Evolutionary conservation across 352 stramenopile genomes (phyloP), one percentile per base, ranked within the genome.

Genomic region (Globisporangium abappressorium): DNA sequence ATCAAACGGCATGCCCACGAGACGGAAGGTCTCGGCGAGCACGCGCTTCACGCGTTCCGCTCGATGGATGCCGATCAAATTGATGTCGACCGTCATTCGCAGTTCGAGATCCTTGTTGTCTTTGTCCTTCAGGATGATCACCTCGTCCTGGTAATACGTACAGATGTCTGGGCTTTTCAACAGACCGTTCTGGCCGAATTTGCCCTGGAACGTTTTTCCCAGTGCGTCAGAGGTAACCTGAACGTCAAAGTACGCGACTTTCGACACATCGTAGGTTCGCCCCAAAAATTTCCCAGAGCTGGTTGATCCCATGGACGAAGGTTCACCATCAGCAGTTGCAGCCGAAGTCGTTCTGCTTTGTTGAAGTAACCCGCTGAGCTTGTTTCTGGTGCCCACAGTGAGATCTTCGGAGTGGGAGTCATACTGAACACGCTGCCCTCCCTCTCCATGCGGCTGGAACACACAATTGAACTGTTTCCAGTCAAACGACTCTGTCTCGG

Each of bases 1-100:
- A n/a, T 92, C 80, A 36, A 91, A 92, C 24, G 81, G 64, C 6
- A 92, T 70, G 0, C 81, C 81, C 14, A 89, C 82, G n/a, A 89
- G 65, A 2, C 78, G 79, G 53, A 91, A 91, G 0, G 81, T 89
- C 53, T 92, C 84, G 0, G 76, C 71, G 4, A 92, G 74, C 20
- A 89, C 70, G 9, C 76, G 76, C 41, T 82, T 76, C 11, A 91
- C 46, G 18, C 82, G 75, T 4, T 89, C 74, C 0, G 76, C 78
- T 24, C 84, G 76, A 62, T 81, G 72, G 24, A 92, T 79, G 0
- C 78, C 84, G 46, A 90, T 69, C 62, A 90, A 65, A 4, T 74
- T 65, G 0, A 87, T 41, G 54, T 85, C 72, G 15, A 91, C 41
- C 0, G 68, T 77, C 41, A 87, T 57, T 1, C 71, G 69, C 57